Base-by-base conservation (phyloP, 148 eudicot genomes). In the Cornus controversa region DNA sequence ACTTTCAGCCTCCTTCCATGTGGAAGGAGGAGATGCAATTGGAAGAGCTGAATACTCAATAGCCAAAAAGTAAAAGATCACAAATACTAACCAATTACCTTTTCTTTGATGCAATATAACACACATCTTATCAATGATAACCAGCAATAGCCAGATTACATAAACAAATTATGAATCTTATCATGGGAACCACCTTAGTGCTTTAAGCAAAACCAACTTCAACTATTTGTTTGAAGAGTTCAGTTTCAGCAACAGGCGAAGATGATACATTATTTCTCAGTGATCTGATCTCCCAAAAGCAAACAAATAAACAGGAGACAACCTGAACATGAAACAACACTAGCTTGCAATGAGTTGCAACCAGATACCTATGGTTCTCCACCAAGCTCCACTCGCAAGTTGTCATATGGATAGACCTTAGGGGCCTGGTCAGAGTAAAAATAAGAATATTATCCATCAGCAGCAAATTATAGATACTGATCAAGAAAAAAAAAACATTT, bases 321-420 rank as follows among this genome's bases (percentile, higher is more conserved):
- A 64, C 24, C 37, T 18, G 8, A 24, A 64, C 20, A 8, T 20
- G 22, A n/a, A 67, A 65, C 9, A 0, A 67, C 72, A 66, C 18
- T 75, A 47, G 23, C 45, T 27, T 47, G 63, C 28, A 6, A 20
- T 27, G 9, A 45, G 42, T 45, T 4, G 36, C 28, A 70, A 6
- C 37, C 40, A 82, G 25, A 40, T 42, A 15, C 71, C 81, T 84
- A 89, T 58, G 94, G 93, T 70, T 91, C 97, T 77, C 86, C 94
- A 8, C 97, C 97, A 71, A 93, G 94, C 82, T 93, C 93, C 82
- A 83, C 93, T 84, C 91, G 86, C 66, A 93, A 85, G 72, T 91
- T 93, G 88, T 93, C 97, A 67, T 93, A 91, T 53, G 97, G 97
- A 80, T 74, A 91, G 25, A 93, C 91, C 83, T 93, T 91, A 45